A percentile compares a stretch with the other conserved stretches of the same genome.
Conservation (phyloP, 805 yeast genomes). For the Yamadazyma endophytica region DNA sequence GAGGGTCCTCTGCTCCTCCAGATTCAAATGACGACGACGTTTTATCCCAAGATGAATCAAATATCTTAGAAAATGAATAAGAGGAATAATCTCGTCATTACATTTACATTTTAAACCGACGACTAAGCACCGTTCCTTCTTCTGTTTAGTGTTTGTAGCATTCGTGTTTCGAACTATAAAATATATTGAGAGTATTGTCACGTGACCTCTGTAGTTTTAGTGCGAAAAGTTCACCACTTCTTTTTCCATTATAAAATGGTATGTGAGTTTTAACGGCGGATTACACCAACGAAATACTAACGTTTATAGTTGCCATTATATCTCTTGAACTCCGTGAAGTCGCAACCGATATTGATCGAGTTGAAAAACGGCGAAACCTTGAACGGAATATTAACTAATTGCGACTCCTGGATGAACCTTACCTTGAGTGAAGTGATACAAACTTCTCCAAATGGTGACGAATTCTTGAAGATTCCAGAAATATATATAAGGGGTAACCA, state of each 20-base stretch:
- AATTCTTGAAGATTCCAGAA: conserved; percentile 61
- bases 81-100: no score
- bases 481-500: conserved; percentile 83
- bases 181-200: no score
- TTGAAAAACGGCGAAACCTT: conserved; percentile 88
- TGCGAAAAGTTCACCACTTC: no score
- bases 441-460: conserved; percentile 57
- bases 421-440: conserved; percentile 74
- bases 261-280: not conserved
- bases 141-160: no score
- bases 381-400: conserved; percentile 76
- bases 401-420: conserved; percentile 95
- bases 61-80: no score
- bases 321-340: conserved; percentile 84
- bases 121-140: no score
- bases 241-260: conserved; percentile 5
- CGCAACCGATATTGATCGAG: conserved; percentile 82
- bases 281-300: conserved; percentile 6
- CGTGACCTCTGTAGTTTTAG: no score
- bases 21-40: no score
- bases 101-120: no score
- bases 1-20: conserved; percentile 47
- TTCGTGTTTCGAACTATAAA: no score
- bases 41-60: no score
- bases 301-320: conserved; percentile 75